Conservation (phyloP, 1,284 basidiomycete species). For the Moesziomyces sp. region DNA sequence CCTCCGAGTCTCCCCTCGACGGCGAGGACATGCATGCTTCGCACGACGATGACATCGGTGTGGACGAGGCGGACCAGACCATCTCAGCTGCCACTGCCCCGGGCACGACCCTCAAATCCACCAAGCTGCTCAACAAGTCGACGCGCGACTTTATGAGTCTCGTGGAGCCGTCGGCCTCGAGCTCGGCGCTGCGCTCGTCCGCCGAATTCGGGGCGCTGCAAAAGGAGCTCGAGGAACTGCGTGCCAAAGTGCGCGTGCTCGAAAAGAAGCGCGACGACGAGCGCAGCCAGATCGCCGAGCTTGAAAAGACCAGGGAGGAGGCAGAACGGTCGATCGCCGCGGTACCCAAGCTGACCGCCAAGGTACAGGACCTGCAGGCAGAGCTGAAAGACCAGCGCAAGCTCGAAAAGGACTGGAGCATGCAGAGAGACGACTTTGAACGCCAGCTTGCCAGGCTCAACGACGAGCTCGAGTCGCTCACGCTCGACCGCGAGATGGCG, state of each 20-base stretch:
- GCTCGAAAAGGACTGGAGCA: conserved; percentile 57
- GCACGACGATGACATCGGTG: conserved; percentile 7
- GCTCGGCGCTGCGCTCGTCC: conserved; percentile 16
- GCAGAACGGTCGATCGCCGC: conserved; percentile 82
- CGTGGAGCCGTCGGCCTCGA: conserved; percentile 28
- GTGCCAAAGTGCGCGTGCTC: conserved; percentile 83
- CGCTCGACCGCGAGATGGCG: conserved; percentile 95
- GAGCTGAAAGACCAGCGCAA: conserved; percentile 56
- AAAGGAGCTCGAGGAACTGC: conserved; percentile 73
- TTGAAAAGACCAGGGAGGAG: conserved; percentile 85
- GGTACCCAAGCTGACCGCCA: conserved; percentile 77
- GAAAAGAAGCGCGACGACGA: conserved; percentile 90
- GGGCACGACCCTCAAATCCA: conserved; percentile 25
- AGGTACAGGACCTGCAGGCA: conserved; percentile 52
- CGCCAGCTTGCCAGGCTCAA: conserved; percentile 76
- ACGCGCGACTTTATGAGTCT: conserved; percentile 55
- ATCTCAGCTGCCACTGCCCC: conserved; percentile 18
- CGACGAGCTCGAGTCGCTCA: conserved; percentile 92
- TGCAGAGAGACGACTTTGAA: conserved; percentile 49
- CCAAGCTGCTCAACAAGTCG: conserved; percentile 37
- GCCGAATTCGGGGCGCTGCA: conserved; percentile 49
- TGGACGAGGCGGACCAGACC: conserved; percentile 32
- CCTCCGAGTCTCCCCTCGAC: not conserved
- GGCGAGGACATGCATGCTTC: not conserved
- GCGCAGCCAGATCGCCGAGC: conserved; percentile 80